Base-by-base conservation (phyloP, 2,329 filamentous ascomycete genomes). In the Fusarium lateritium region DNA sequence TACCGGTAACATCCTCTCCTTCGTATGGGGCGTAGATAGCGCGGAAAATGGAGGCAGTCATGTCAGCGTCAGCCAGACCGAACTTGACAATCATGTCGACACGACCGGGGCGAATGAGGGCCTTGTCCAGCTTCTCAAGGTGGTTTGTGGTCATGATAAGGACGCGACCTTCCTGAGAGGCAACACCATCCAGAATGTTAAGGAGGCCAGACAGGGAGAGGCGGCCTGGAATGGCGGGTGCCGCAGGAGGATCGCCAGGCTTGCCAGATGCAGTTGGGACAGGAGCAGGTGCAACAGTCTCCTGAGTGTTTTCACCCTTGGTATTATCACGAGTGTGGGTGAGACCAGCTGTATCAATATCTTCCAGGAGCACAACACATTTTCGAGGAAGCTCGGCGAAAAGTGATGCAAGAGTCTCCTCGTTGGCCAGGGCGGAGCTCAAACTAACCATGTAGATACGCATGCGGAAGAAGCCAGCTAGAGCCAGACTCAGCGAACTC, bases 171-270 rank as follows among this genome's bases (percentile, higher is more conserved):
- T 90, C 88, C 66, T 89, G 86, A 10, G 87, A 88, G 19, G 87
- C 87, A 8, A 90, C 88, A 39, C 93, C 92, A 71, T 97, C 92
- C 40, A 96, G 89, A 46, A 92, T 91, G 78, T 96, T 96, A 47
- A 96, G 87, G 3, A 96, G 83, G 1, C 92, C 92, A 0, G 92
- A 94, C 3, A 96, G 84, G 1, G 91, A 93, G 44, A 96, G 79
- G 6, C 84, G 79, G 3, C 74, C 74, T 7, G 61, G 56, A 3
- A 70, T 45, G 6, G 58, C 34, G 17, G 71, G 28, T 10, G 67
- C 15, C 19, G 17, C 28, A n/a, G 49, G 40, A 3, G 61, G 31
- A 14, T 57, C 56, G 21, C 62, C 61, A 14, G 65, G 31, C 34
- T 67, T 62, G 17, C 51, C 42, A 8, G 64, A 45, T 10, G 49